Evolutionary conservation across 495 filamentous ascomycete species (phyloP).

Genomic region (Bryoglossum gracile): DNA sequence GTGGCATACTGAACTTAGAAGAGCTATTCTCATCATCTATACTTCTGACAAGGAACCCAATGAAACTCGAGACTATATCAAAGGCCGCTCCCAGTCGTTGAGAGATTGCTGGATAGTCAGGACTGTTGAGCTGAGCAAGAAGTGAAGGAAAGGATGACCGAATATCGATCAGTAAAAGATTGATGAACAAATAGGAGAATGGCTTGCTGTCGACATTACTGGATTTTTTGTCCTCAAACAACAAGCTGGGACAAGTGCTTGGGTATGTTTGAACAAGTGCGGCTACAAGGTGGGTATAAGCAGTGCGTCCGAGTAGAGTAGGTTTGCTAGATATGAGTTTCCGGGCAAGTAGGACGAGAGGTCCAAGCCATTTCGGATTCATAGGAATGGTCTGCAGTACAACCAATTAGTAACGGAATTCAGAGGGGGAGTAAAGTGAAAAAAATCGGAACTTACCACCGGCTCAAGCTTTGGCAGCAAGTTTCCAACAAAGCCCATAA

Average conservation of each 20-base stretch:
- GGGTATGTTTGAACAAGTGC: conserved; percentile 48
- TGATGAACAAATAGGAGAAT: conserved; percentile 52
- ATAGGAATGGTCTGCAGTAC: conserved; percentile 24
- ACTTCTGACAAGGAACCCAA: conserved; percentile 46
- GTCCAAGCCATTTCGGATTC: conserved; percentile 36
- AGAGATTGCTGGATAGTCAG: conserved; percentile 39
- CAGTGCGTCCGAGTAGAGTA: conserved; percentile 37
- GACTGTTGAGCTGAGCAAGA: conserved; percentile 43
- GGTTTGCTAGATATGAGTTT: conserved; percentile 40
- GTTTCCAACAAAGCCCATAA: conserved; percentile 39
- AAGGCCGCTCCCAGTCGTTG: conserved; percentile 50
- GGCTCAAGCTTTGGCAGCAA: conserved; percentile 35
- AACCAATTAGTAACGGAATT: conserved; percentile 23
- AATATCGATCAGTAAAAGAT: conserved; percentile 53
- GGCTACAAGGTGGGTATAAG: conserved; percentile 43
- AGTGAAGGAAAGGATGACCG: conserved; percentile 54
- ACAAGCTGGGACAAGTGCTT: conserved; percentile 30
- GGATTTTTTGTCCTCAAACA: conserved; percentile 33
- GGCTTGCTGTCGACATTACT: conserved; percentile 37
- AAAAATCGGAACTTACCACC: conserved; percentile 29
- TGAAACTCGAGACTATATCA: conserved; percentile 51
- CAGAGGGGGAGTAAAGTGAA: conserved; percentile 18
- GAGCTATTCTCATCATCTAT: conserved; percentile 30
- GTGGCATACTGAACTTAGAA: conserved; percentile 29
- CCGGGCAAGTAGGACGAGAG: conserved; percentile 33